Base-by-base conservation (phyloP, 305 asterid genomes). In the Solanum hybrid region DNA sequence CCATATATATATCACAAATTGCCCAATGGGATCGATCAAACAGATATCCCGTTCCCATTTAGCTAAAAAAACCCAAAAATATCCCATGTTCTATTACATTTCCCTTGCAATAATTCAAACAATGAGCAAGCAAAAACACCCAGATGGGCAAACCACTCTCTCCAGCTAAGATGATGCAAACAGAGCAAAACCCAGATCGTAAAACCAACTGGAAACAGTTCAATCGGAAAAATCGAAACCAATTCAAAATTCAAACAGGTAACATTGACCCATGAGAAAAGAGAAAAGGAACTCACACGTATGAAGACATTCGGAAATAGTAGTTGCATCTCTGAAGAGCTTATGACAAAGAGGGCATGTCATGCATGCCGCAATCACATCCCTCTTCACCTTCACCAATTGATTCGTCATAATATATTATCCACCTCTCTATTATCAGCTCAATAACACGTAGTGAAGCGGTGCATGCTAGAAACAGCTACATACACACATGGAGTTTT, bases 391-490 rank as follows among this genome's bases (percentile, higher is more conserved):
- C 75, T 90, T 91, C 90, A 90, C 89, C 80, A 79, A 87, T 39
- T 46, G 93, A 91, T 91, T 91, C 89, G 91, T 35, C 92, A 90
- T 91, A 28, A 71, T 13, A 67, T 67, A n/a, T 1, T n/a, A 89
- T 34, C 36, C 57, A 57, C 8, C 29, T 37, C 87, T 88, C 92
- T 29, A 29, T 71, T 82, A 82, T 67, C 42, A 69, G 40, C 80
- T 73, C 12, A 36, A 74, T 35, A 87, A 71, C 29, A 74, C 86
- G 89, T 88, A 84, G 91, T 92, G 86, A 93, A 10, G 90, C 92
- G 90, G 95, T 95, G 97, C 97, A 95, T 95, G 97, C 92, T 87
- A 90, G 73, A 90, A 87, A 89, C 92, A 82, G 35, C 82, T 5
- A 75, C 93, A 51, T 28, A 86, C 71, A 86, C 89, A 79, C 90